Evolutionary conservation across 2,329 filamentous ascomycete species (phyloP).

Genomic region (Fusarium robinianum): DNA sequence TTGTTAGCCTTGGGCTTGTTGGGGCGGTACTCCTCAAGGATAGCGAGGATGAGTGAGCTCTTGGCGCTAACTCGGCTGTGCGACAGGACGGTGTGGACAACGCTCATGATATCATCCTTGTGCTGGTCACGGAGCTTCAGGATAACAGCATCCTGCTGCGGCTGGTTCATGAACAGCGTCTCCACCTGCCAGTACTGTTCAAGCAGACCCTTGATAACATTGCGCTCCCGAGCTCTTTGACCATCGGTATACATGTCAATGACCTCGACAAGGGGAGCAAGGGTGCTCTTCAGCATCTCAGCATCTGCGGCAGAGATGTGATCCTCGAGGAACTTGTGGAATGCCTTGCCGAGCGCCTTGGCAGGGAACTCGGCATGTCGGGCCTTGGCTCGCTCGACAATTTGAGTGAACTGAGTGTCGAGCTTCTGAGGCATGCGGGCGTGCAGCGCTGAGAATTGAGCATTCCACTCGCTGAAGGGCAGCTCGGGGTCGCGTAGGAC

Average conservation of each 20-base stretch:
- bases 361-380: slow-evolving; percentile 89
- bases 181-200: slow-evolving; percentile 83
- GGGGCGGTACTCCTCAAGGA: slow-evolving; percentile 91
- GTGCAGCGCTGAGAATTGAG: slow-evolving; percentile 95
- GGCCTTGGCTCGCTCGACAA: slow-evolving; percentile 80
- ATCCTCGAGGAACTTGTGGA: slow-evolving; percentile 88
- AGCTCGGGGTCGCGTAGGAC: slow-evolving; percentile 88
- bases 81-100: slow-evolving; percentile 88
- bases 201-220: slow-evolving; percentile 78
- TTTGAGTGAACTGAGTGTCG: slow-evolving; percentile 77
- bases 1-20: slow-evolving; percentile 92
- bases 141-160: slow-evolving; percentile 92
- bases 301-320: slow-evolving; percentile 75
- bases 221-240: slow-evolving; percentile 87
- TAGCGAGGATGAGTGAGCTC: slow-evolving; percentile 89
- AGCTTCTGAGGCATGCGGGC: slow-evolving; percentile 96
- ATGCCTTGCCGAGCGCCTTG: slow-evolving; percentile 80
- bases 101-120: slow-evolving; percentile 85
- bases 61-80: slow-evolving; percentile 92
- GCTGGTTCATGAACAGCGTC: slow-evolving; percentile 82
- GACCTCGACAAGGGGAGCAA: slow-evolving; percentile 77
- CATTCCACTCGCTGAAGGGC: slow-evolving; percentile 95
- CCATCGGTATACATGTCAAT: slow-evolving; percentile 83
- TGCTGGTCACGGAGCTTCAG: slow-evolving; percentile 93
- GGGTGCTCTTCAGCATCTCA: slow-evolving; percentile 70